Evolutionary conservation across 1,139 yeast genomes (phyloP).

Genomic region (Saccharomyces hybrid): DNA sequence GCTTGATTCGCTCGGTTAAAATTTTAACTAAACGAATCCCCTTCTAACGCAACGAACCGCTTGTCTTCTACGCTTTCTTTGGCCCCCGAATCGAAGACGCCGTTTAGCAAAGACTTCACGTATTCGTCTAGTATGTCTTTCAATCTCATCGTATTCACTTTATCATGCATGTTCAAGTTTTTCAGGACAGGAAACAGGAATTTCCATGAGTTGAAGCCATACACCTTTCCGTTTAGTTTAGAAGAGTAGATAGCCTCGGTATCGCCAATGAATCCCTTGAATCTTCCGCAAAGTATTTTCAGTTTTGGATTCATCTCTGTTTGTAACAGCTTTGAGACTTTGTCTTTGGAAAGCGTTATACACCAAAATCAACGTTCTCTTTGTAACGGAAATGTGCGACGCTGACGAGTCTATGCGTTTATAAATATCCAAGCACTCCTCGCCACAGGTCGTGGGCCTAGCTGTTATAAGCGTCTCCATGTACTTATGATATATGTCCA

Average conservation of each 20-base stretch:
- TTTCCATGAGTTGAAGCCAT: constrained; percentile 2
- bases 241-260: not conserved
- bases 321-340: not conserved
- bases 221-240: not conserved
- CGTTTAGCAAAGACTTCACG: constrained; percentile 12
- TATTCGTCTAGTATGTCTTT: constrained; percentile 15
- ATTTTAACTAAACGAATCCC: constrained; percentile 19
- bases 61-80: constrained; percentile 7
- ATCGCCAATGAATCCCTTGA: not conserved
- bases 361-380: not conserved
- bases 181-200: constrained; percentile 12
- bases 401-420: constrained; percentile 10
- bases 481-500: constrained; percentile 16
- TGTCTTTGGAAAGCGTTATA: constrained; percentile 4
- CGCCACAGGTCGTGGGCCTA: constrained; percentile 18
- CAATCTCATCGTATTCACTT: constrained; percentile 5
- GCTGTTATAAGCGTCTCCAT: constrained; percentile 13
- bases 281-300: not conserved
- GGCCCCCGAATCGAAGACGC: constrained; percentile 7
- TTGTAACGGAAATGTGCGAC: not conserved
- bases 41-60: constrained; percentile 20
- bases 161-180: constrained; percentile 1
- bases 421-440: constrained; percentile 14
- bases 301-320: not conserved
- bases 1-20: constrained; percentile 11